These are phyloP conservation scores for Sherardia arvensis DNA, from an alignment of 257 asterid species.

Conservation along the genomic window DNA sequence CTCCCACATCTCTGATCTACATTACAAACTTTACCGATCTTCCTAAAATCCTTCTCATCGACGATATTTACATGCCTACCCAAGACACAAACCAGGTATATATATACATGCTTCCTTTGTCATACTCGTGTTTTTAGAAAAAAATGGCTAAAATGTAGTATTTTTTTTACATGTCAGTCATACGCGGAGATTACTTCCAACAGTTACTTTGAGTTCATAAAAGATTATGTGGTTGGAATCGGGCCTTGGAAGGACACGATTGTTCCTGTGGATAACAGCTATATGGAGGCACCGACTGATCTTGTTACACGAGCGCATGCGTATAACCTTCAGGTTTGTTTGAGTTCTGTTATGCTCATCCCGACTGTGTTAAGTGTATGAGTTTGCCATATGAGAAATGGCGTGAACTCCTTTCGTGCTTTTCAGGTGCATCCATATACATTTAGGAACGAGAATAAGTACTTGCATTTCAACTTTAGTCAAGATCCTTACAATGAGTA, in stretches of 20 bases:
- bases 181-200: conserved; percentile 87
- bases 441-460: conserved; percentile 57
- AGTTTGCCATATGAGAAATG: not conserved
- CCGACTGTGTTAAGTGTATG: not conserved
- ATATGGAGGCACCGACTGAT: conserved; percentile 50
- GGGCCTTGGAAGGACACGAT: conserved; percentile 93
- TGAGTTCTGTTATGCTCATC: not conserved
- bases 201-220: conserved; percentile 64
- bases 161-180: conserved; percentile 39
- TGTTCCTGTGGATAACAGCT: conserved; percentile 41
- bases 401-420: not conserved
- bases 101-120: not conserved
- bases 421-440: conserved; percentile 86
- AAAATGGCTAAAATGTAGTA: not conserved
- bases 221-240: conserved; percentile 80
- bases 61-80: conserved; percentile 42
- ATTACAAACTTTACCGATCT: conserved; percentile 65
- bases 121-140: not conserved
- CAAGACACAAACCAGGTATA: conserved; percentile 94
- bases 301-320: conserved; percentile 90
- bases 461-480: conserved; percentile 74
- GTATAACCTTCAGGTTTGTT: conserved; percentile 72
- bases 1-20: conserved; percentile 74
- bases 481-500: conserved; percentile 74
- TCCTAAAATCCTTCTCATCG: conserved; percentile 75